Base-by-base conservation (phyloP, 176 grass and related monocot species). In the Lolium multiflorum region DNA sequence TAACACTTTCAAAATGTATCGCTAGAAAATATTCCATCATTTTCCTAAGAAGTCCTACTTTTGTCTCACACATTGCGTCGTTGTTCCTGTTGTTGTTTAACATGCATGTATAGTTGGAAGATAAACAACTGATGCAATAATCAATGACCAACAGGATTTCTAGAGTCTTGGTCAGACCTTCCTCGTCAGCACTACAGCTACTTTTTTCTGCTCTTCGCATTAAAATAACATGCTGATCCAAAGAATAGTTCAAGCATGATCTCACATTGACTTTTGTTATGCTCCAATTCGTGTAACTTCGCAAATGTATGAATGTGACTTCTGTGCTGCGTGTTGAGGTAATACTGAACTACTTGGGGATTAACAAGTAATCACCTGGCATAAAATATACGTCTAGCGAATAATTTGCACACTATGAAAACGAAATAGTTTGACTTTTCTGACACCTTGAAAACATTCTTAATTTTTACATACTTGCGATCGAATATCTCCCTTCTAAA, bases 201-300 rank as follows among this genome's bases (percentile, higher is more conserved):
- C 3, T 54, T 15, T 74, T 57, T 83, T 52, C 52, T 28, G 22
- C 54, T 39, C 71, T 49, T 64, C 21, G 55, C 82, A 51, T 43
- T 56, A 85, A 51, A 75, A 51, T 75, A 85, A 67, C 47, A 26
- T n/a, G 18, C 83, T 67, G 17, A 85, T 50, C 59, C 13, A 54
- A 41, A 77, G 37, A 70, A 54, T 37, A 22, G n/a, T 84, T 71
- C 71, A 77, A 76, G 0, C 43, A 75, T 77, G 56, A 65, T 77
- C 57, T 65, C 58, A 74, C 44, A 50, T 75, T 50, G 56, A 84
- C 69, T 74, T 44, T 8, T 52, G 44, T 31, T 15, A 10, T 10
- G 9, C 25, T 6, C 55, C 39, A 67, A 58, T 71, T 5, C 57
- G 37, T 28, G 43, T 46, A 12, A 21, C 14, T 58, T 46, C 9